Percentiles rank a stretch among this genome's conserved stretches.
Evolutionary conservation across 225 moss, liverwort and hornwort genomes (phyloP).

Genomic region (Pseudisothecium myosuroides): DNA sequence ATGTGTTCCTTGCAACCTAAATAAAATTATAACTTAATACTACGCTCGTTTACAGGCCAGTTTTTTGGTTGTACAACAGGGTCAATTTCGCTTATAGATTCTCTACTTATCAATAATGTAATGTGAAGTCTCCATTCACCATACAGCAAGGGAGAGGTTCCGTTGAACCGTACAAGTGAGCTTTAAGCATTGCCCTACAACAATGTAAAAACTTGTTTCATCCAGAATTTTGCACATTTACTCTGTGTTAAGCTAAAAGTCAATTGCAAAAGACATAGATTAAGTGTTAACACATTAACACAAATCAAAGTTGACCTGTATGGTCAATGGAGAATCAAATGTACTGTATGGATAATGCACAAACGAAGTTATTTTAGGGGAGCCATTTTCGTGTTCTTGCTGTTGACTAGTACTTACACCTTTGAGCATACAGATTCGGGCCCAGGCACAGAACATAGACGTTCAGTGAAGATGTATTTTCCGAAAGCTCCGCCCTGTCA

Average conservation of each 20-base stretch:
- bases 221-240: not conserved
- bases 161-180: not conserved
- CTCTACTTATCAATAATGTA: not conserved
- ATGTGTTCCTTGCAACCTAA: too few relatives aligned
- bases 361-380: not conserved
- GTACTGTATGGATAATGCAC: not conserved
- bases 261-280: not conserved
- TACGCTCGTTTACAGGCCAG: too few relatives aligned
- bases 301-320: not conserved
- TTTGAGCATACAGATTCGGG: constrained; percentile 42
- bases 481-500: constrained; percentile 85
- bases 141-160: not conserved
- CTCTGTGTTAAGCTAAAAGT: not conserved
- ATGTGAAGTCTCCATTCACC: not conserved
- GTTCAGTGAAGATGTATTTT: constrained; percentile 76
- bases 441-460: constrained; percentile 62
- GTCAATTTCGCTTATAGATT: not conserved
- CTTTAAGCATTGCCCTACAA: not conserved
- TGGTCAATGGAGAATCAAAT: not conserved
- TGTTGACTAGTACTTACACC: not conserved
- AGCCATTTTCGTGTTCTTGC: not conserved
- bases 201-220: not conserved
- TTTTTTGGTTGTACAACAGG: not conserved
- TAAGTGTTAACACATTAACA: not conserved
- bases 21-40: not conserved